Evolutionary conservation across 345 rosid genomes (phyloP).

Genomic region (Zanthoxylum bungeanum): DNA sequence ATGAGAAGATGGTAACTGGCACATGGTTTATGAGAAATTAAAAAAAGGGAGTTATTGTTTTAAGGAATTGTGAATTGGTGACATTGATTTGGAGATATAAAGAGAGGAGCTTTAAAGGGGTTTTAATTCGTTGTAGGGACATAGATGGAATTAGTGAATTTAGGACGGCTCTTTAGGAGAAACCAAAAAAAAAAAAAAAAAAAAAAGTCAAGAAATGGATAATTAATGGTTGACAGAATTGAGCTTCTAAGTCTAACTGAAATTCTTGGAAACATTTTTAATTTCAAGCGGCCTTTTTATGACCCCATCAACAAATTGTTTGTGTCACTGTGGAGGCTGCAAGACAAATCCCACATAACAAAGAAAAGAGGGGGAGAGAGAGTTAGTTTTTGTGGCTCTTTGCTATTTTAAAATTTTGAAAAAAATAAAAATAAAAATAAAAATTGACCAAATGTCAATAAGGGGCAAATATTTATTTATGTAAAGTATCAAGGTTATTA

Average conservation of each 20-base stretch:
- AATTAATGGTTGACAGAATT: neutral
- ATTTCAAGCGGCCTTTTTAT: slow-evolving; percentile 19
- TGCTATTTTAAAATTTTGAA: neutral
- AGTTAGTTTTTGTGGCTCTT: neutral
- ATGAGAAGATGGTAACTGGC: slow-evolving; percentile 8
- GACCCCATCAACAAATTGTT: slow-evolving; percentile 15
- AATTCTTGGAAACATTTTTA: slow-evolving; percentile 8
- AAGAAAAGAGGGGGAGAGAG: neutral
- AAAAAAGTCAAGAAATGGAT: neutral
- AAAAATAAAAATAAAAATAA: neutral
- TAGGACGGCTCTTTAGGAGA: neutral
- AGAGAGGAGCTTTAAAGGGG: slow-evolving; percentile 13
- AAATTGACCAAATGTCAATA: too few relatives aligned
- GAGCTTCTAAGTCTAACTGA: slow-evolving; percentile 4
- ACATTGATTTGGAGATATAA: neutral
- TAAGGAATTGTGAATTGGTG: neutral
- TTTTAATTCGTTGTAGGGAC: neutral
- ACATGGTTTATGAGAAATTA: slow-evolving; percentile 14
- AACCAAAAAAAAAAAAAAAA: too few relatives aligned
- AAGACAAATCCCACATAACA: neutral
- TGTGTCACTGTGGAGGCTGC: slow-evolving; percentile 28
- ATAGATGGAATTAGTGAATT: neutral
- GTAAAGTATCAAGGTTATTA: too few relatives aligned
- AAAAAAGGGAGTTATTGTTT: slow-evolving; percentile 9
- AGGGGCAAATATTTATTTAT: too few relatives aligned